Evolutionary conservation across 768 basidiomycete genomes (phyloP), one percentile per base, ranked within the genome.

Genomic region (Termitomyces sp.): DNA sequence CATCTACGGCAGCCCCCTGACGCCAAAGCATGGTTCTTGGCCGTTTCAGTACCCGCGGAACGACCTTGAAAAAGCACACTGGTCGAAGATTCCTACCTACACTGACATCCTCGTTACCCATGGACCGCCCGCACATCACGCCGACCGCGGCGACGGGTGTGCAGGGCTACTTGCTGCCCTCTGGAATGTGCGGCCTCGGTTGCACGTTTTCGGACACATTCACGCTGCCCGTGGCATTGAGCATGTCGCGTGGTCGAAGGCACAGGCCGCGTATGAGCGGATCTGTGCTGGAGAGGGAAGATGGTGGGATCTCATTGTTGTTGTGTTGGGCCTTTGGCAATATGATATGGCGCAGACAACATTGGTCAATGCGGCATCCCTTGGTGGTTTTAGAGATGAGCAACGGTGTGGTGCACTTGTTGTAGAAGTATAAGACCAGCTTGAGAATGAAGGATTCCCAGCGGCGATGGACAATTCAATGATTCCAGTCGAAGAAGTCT

Each of bases 131-230:
- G 40, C 59, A 22, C 57, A 58, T 4, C 74, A 76, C 58, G 62
- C 70, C 15, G 74, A 74, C 42, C 41, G 50, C 23, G 31, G 51
- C 5, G 42, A 50, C 11, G 76, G 75, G 1, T 76, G 76, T 48
- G 39, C 52, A 1, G 66, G 60, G 5, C 68, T 78, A 23, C 59
- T 74, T 25, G 56, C 42, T 1, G 66, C 64, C 0, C 40, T 76
- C 0, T 71, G 71, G 73, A 60, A 61, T 10, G 59, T 75, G 15
- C 62, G 65, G 27, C 78, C 75, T 1, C 50, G 59, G 47, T 23
- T 75, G n/a, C 70, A 73, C 40, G 67, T 77, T 4, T 77, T 71
- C 59, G 75, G 78, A 1, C 77, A 77, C 48, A 72, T 77, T 5
- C 77, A 79, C 38, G 65, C 60, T 12, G 71, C 52, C 2, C 53